Evolutionary conservation across 768 basidiomycete species (phyloP), one percentile per base, ranked within the genome.

Genomic region (Crassisporium funariophilum): DNA sequence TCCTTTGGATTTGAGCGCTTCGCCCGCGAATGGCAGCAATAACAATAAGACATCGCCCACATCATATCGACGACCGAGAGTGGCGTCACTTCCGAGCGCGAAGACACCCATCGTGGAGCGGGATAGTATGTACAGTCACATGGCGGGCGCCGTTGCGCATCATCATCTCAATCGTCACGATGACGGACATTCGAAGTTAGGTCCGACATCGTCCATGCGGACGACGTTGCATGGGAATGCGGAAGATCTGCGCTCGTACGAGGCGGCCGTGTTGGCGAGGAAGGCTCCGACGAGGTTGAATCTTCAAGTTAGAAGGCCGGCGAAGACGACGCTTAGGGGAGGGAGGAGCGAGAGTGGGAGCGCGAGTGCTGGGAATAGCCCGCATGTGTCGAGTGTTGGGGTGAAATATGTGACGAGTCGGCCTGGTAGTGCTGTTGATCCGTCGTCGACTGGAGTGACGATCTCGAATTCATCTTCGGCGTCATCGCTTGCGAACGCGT

Each of bases 221-320:
- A 67, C 70, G 44, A 76, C 75, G 21, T 43, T 72, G 34, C 74
- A 79, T 42, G 74, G 36, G 39, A 45, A 45, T 34, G 46, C 71
- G 34, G 88, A 91, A 11, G 88, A 90, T 55, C 53, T 91, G 50
- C 70, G 76, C 48, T 78, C 79, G 46, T 91, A 91, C 47, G 84
- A 88, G 59, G 85, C 84, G 33, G 88, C 88, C 4, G 82, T 90
- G 12, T 64, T 88, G 43, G 86, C 88, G 23, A 72, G 85, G 41
- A 83, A 77, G 58, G 73, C 85, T 16, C 78, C 83, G 1, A 75
- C 78, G 46, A 76, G 71, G 47, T 62, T 88, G 31, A 84, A 77
- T 53, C 64, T 87, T 20, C 72, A 75, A 10, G 76, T 79, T 37
- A 72, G 70, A 60, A 63, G 64, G 64, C 53, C 50, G 19, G 36